A percentile compares a stretch with the other conserved stretches of the same genome.
phyloP scores from a whole-genome alignment of 1,139 yeast species.

The Lodderomyces parapsilosis region DNA sequence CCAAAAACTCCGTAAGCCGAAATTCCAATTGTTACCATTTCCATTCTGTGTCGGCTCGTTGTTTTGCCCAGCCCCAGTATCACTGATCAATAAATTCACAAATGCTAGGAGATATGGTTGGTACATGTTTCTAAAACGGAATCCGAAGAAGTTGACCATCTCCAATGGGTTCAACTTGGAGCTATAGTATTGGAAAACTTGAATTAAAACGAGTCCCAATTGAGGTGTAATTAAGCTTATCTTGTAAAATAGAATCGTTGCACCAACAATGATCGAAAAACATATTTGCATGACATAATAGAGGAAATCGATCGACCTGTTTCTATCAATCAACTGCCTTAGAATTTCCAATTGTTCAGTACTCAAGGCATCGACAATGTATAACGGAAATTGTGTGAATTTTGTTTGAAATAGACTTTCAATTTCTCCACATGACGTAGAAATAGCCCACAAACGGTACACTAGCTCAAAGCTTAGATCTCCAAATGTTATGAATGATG shows the following conservation, averaged over 20 bases:
- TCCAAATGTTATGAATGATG: constrained; percentile 35
- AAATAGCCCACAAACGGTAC: constrained; percentile 19
- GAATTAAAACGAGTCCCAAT: constrained; percentile 27
- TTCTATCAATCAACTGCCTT: constrained; percentile 16
- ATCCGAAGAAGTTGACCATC: constrained; percentile 26
- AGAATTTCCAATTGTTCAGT: constrained; percentile 18
- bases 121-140: constrained; percentile 24
- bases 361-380: constrained; percentile 15
- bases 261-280: constrained; percentile 21
- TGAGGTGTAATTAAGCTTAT: constrained; percentile 14
- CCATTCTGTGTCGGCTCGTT: background rate
- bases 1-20: background rate
- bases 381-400: constrained; percentile 21
- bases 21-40: background rate
- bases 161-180: constrained; percentile 29
- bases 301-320: constrained; percentile 29
- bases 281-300: constrained; percentile 29
- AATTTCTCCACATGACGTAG: constrained; percentile 17
- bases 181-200: constrained; percentile 28
- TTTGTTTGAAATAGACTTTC: constrained; percentile 20
- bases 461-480: constrained; percentile 24
- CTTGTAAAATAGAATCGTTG: constrained; percentile 18
- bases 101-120: constrained; percentile 27
- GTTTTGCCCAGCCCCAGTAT: background rate
- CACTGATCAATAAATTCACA: constrained; percentile 17